A percentile compares a stretch with the other conserved stretches of the same genome.
phyloP scores from a whole-genome alignment of 345 rosid genomes.

The Clausena lansium region DNA sequence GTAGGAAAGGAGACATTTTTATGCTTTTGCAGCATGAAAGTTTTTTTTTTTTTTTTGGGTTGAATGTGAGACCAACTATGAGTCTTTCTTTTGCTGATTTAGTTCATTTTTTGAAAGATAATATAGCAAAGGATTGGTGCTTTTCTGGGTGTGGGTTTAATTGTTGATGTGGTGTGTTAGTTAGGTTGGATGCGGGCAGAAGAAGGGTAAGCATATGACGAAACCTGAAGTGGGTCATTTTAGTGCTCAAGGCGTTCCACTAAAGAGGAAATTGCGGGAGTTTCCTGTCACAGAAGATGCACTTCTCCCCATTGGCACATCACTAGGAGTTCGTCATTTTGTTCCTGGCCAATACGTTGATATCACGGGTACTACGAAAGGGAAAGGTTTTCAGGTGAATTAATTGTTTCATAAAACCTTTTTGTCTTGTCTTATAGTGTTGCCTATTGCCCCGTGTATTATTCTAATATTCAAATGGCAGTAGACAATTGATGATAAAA shows the following conservation, averaged over 20 bases:
- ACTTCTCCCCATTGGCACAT: conserved; percentile 75
- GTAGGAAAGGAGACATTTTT: neutral
- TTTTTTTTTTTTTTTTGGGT: neutral
- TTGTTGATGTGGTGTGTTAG: conserved; percentile 36
- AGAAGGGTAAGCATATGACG: conserved; percentile 88
- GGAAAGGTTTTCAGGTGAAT: conserved; percentile 93
- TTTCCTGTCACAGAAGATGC: conserved; percentile 95
- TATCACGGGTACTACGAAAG: conserved; percentile 79
- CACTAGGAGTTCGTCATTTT: conserved; percentile 81
- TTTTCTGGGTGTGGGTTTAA: conserved; percentile 15
- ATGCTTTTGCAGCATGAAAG: neutral
- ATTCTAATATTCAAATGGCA: neutral
- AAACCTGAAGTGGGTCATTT: conserved; percentile 96
- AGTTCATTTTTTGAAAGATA: neutral
- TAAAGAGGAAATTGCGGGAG: conserved; percentile 90
- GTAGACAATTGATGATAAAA: conserved; percentile 2
- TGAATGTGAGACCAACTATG: neutral
- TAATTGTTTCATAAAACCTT: neutral
- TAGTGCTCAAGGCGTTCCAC: conserved; percentile 90
- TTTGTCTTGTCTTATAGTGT: neutral
- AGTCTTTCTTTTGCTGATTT: neutral
- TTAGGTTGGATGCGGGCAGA: conserved; percentile 92
- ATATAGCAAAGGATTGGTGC: neutral
- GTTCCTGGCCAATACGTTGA: conserved; percentile 89
- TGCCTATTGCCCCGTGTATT: neutral